phyloP scores from a whole-genome alignment of 2,329 filamentous ascomycete genomes.

The Neonectria magnoliae region DNA sequence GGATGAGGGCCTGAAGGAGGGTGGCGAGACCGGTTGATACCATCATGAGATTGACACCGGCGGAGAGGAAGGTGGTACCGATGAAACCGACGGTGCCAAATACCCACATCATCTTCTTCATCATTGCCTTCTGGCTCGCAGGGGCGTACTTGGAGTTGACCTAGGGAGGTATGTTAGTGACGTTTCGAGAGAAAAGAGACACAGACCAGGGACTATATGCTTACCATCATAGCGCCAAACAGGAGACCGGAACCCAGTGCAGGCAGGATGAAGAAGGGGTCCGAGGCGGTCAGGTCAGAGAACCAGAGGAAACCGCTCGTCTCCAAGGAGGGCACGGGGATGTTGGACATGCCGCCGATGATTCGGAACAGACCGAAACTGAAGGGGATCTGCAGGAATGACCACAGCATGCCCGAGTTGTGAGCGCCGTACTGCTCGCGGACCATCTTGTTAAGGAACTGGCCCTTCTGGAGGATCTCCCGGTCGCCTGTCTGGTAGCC shows the following conservation, averaged over 20 bases:
- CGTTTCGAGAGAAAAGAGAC: rapidly evolving
- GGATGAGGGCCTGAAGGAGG: constrained; percentile 49
- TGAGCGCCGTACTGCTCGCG: constrained; percentile 49
- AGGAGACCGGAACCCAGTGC: constrained; percentile 65
- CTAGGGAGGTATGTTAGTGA: constrained; percentile 39
- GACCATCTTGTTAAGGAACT: constrained; percentile 50
- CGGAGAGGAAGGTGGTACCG: constrained; percentile 58
- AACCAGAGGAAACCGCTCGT: constrained; percentile 81
- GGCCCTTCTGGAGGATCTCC: constrained; percentile 49
- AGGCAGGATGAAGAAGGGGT: constrained; percentile 84
- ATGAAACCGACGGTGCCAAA: constrained; percentile 57
- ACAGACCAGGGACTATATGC: constrained; percentile 21
- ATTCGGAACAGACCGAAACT: constrained; percentile 85
- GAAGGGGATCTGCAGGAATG: constrained; percentile 66
- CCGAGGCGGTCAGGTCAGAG: constrained; percentile 75
- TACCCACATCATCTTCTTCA: constrained; percentile 55
- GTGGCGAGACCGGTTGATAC: constrained; percentile 52
- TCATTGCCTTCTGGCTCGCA: constrained; percentile 47
- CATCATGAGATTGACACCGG: constrained; percentile 61
- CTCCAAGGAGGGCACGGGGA: constrained; percentile 85
- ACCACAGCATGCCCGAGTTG: constrained; percentile 50
- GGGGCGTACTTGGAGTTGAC: constrained; percentile 49
- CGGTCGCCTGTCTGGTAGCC: constrained; percentile 55
- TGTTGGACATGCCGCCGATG: constrained; percentile 74
- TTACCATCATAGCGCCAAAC: constrained; percentile 64